Base-by-base conservation (phyloP, 345 rosid species). In the Raphanus sativus region DNA sequence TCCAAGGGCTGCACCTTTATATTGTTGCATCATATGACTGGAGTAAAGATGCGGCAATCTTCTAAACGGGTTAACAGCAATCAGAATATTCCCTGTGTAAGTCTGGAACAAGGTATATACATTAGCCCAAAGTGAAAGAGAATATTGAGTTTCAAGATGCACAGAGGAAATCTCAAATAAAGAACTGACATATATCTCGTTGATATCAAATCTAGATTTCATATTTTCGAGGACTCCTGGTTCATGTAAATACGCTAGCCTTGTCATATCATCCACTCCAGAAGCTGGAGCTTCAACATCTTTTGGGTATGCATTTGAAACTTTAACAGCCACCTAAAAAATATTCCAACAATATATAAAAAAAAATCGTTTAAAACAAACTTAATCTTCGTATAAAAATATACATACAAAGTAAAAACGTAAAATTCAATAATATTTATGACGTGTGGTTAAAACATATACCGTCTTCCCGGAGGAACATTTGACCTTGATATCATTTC, bases 181-280 rank as follows among this genome's bases (percentile, higher is more conserved):
- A 60, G 10, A 29, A 78, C 99, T 87, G 82, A 95, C 97, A 80
- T 95, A 95, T 70, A 95, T 95, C 77, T 88, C 98, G 71, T 90
- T 92, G 85, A 92, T 90, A 83, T 95, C 98, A 80, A 89, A 94
- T 92, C 98, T 86, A 32, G 91, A 86, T 85, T 86, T 89, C 81
- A 94, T 82, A 87, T 94, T 94, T 78, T 94, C 93, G 61, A 94
- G 88, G 80, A 92, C 94, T 66, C 98, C 98, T 1, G 98, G 98
- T 85, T 94, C 98, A 78, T 92, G 98, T 84, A 94, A 85, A 82
- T 94, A 94, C 67, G 98, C 89, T 67, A 94, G 90, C 82, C 89
- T 92, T 45, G 98, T 94, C 98, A 94, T 94, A 82, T 94, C 98
- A 83, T 94, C 98, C 82, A 94, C 97, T 78, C 98, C 97, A 73